Evolutionary conservation across 148 eudicot genomes (phyloP).

Genomic region (Cornus kousa): DNA sequence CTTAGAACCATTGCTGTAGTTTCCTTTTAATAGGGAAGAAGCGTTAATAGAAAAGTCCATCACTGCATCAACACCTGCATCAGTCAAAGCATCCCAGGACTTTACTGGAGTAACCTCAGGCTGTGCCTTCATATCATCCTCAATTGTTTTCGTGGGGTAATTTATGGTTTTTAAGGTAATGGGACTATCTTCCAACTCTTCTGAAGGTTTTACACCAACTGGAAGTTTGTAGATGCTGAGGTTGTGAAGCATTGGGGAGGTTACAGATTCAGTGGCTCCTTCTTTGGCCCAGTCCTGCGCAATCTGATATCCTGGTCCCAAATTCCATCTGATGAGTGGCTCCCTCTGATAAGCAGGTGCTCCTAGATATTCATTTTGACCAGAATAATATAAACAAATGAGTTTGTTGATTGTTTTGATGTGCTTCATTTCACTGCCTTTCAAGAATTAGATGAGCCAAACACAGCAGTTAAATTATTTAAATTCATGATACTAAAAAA

Average conservation of each 20-base stretch:
- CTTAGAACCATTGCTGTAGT: constrained; percentile 30
- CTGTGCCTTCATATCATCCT: constrained; percentile 26
- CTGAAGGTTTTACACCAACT: constrained; percentile 68
- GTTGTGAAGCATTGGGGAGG: constrained; percentile 40
- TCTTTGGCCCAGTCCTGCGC: constrained; percentile 35
- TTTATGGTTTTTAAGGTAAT: constrained; percentile 28
- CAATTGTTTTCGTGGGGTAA: constrained; percentile 25
- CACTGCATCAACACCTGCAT: constrained; percentile 20
- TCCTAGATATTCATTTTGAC: constrained; percentile 32
- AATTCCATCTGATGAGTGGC: constrained; percentile 35
- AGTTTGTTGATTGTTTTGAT: neutral
- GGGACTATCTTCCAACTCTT: constrained; percentile 32
- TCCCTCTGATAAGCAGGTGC: constrained; percentile 42
- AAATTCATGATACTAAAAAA: neutral
- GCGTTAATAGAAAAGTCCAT: constrained; percentile 8
- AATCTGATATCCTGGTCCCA: constrained; percentile 35
- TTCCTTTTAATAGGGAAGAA: constrained; percentile 39
- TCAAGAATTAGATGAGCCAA: neutral
- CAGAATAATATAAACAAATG: neutral
- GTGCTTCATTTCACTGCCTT: neutral
- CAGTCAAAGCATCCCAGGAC: too few species aligned
- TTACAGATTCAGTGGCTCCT: constrained; percentile 32
- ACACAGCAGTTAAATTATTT: neutral
- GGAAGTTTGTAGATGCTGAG: constrained; percentile 63
- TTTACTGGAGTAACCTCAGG: constrained; percentile 15